Base-by-base conservation (phyloP, 2,329 filamentous ascomycete species). In the Beauveria sp. region DNA sequence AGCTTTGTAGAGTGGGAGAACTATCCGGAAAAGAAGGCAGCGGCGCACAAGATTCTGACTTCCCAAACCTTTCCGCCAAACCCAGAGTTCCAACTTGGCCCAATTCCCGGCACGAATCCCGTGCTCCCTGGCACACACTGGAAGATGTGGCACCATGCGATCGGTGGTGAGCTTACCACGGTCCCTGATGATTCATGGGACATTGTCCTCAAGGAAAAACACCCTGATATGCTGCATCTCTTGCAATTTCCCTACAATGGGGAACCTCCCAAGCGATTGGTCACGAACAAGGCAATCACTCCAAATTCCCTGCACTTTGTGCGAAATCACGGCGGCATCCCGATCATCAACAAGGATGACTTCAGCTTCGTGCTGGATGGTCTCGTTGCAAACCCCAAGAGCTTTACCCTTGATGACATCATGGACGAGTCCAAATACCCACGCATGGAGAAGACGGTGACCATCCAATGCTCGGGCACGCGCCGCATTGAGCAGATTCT, bases 251-350 rank as follows among this genome's bases (percentile, higher is more conserved):
- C 85, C 0, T 87, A 86, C 70, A 87, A 87, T 45, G 84, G 84
- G 0, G 85, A 87, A 63, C 80, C 84, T 0, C 83, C 83, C 0
- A 81, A 86, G 64, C 77, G 81, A 2, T 75, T 88, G 0, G 79
- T 86, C 4, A 73, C 72, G 0, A 79, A 80, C 0, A 78, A 78
- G 18, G 77, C 81, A 0, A 79, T 90, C 45, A 91, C 88, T 0
- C 75, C 79, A 0, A 91, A 89, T 63, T 53, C 66, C 0, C 51
- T 62, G 0, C 82, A 86, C 65, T 91, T 89, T 65, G 84, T 91
- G 0, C 78, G 88, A 8, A 91, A 91, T 63, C 88, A 91, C 64
- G 87, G 88, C 10, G 87, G 87, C 0, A 84, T 91, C 20, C 88
- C 88, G 0, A 75, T 82, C 8, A 89, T 90, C 59, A 79, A 88